phyloP scores from a whole-genome alignment of 129 eudicot species.

The Centrapalus pauciflorus region DNA sequence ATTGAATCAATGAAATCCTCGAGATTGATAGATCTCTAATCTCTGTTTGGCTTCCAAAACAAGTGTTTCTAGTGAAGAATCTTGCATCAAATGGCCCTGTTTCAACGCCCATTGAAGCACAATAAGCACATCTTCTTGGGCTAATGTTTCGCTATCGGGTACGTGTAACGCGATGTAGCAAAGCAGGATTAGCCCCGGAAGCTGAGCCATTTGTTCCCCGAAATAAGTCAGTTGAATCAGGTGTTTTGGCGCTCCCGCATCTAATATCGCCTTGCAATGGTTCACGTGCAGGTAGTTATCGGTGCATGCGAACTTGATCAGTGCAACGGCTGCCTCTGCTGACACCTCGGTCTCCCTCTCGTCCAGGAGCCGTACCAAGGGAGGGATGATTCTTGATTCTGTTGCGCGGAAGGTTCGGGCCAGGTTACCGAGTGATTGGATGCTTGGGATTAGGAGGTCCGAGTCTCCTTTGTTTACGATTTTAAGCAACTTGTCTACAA shows the following conservation, averaged over 20 bases:
- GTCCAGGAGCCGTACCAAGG: slow-evolving; percentile 53
- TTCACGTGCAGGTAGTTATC: slow-evolving; percentile 49
- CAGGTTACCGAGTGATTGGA: slow-evolving; percentile 47
- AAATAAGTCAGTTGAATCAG: slow-evolving; percentile 59
- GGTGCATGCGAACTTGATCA: slow-evolving; percentile 53
- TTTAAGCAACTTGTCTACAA: slow-evolving; percentile 52
- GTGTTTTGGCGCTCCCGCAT: slow-evolving; percentile 55
- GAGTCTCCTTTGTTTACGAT: slow-evolving; percentile 43
- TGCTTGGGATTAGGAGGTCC: slow-evolving; percentile 51
- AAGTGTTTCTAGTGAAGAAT: slow-evolving; percentile 38
- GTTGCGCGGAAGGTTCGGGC: slow-evolving; percentile 69
- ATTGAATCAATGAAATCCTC: slow-evolving; percentile 28
- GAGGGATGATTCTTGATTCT: slow-evolving; percentile 51
- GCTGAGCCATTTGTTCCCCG: slow-evolving; percentile 47
- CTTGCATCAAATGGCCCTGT: slow-evolving; percentile 49
- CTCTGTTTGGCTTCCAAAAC: slow-evolving; percentile 55
- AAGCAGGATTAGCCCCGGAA: slow-evolving; percentile 42
- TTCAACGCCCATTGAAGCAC: slow-evolving; percentile 66
- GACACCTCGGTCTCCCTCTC: slow-evolving; percentile 57
- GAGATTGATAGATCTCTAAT: slow-evolving; percentile 61
- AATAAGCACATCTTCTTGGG: slow-evolving; percentile 55
- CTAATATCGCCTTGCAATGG: slow-evolving; percentile 55
- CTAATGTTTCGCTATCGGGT: slow-evolving; percentile 59
- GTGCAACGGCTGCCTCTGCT: slow-evolving; percentile 46
- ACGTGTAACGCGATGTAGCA: slow-evolving; percentile 58